Base-by-base conservation (phyloP, 129 eudicot genomes). In the Flaveria robusta region DNA sequence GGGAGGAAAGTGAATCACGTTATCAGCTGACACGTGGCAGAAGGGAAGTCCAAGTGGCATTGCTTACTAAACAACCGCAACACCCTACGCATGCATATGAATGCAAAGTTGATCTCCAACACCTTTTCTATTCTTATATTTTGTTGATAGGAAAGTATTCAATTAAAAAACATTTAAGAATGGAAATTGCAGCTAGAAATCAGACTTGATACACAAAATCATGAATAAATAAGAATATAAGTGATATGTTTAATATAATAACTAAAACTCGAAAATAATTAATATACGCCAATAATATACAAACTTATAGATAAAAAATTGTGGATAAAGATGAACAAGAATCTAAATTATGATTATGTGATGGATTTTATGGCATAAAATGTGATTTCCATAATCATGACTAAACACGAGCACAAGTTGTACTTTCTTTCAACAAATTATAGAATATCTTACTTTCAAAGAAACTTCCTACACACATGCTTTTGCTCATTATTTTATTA, bases 391-490 rank as follows among this genome's bases (percentile, higher is more conserved):
- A 22, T 74, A 55, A 80, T 73, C 74, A 80, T 80, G 70, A 79
- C 46, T 49, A 65, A 72, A 72, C 66, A 79, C 67, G 60, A 65
- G 31, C 83, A 79, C 60, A 63, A 79, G 67, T 72, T 67, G 42
- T 65, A 80, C 74, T 55, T 72, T 72, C 68, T 71, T 50, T 64
- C 59, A 72, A 79, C 37, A 79, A 64, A 79, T 51, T 52, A 64
- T 80, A 54, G 26, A 66, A 14, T 51, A 79, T 41, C 9, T 56
- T 65, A 72, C 74, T 66, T 80, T 66, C 63, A 14, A 50, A n/a
- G 83, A 80, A 80, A 19, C 83, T 80, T 80, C 83, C 70, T 73
- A 20, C 49, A 27, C 39, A 37, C 49, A 26, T 49, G 68, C 79
- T 65, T 42, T 41, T 52, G 22, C 39, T 72, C 24, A 5, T 47